Evolutionary conservation across 2,329 filamentous ascomycete genomes (phyloP), one percentile per base, ranked within the genome.

Genomic region (Chrysoporthe deuterocubensis): DNA sequence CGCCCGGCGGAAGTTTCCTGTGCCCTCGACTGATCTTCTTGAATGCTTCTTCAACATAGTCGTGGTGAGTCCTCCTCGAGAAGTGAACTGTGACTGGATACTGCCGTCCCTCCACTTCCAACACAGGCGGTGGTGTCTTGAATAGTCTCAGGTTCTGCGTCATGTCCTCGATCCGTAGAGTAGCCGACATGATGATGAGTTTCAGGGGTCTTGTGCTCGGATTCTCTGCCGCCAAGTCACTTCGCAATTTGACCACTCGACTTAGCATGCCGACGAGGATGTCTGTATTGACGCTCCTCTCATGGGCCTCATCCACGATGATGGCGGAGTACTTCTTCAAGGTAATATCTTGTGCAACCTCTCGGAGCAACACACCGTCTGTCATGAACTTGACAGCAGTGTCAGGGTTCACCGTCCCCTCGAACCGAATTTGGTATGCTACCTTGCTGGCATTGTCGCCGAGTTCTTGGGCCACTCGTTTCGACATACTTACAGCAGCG

Each of bases 301-400:
- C 96, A 81, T 99, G 96, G 1, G 96, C 96, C 79, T 99, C 96
- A 74, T 99, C 96, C 69, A 99, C 95, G 61, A 99, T 88, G 64
- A 99, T 92, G 16, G 92, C 92, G 0, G 95, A 97, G 78, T 99
- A 99, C 73, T 96, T 96, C 62, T 86, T 88, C 57, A 99, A 81
- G 0, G 93, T 86, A 75, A 98, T 93, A 76, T 99, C 96, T 71
- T 96, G 90, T 0, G 92, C 90, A 65, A 97, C 91, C 78, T 99
- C 96, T 67, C 96, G 90, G 11, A 99, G 85, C 69, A 99, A 83
- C 40, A 99, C 94, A 85, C 96, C 96, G 78, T 99, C 96, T 0
- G 96, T 99, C 94, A 99, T 97, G 81, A 98, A 99, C 78, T 99
- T 99, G 77, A 99, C 88, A 6, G 93, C 92, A 0, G 96, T 99